Evolutionary conservation across 768 basidiomycete species (phyloP).

Genomic region (Lactifluus pinguis): DNA sequence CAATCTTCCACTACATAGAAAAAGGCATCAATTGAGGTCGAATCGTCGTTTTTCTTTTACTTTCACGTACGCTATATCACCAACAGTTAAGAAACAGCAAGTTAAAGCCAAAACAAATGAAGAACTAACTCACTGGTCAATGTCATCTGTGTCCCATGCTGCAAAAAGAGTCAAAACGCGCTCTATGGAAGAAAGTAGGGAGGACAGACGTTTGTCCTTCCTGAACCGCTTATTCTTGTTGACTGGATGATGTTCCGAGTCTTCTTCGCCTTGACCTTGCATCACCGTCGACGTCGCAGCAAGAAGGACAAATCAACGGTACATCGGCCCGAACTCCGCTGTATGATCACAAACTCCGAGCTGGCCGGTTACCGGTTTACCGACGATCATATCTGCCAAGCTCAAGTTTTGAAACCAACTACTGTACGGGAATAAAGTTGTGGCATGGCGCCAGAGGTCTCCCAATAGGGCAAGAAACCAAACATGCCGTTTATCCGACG

Average conservation of each 20-base stretch:
- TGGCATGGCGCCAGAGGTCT: neutral
- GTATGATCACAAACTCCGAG: neutral
- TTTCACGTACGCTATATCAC: slow-evolving; percentile 26
- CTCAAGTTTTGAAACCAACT: no score
- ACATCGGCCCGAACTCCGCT: neutral
- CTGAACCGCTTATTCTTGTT: slow-evolving; percentile 86
- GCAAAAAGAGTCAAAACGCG: neutral
- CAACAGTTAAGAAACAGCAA: neutral
- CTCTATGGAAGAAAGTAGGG: slow-evolving; percentile 6
- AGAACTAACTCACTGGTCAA: slow-evolving; percentile 75
- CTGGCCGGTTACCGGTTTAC: no score
- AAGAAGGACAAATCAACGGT: neutral
- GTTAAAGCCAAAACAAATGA: neutral
- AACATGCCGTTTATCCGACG: no score
- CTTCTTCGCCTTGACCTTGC: slow-evolving; percentile 5
- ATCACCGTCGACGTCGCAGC: no score
- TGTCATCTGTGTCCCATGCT: slow-evolving; percentile 99
- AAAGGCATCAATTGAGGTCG: neutral
- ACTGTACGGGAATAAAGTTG: no score
- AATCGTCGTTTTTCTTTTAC: neutral
- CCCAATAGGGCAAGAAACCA: no score
- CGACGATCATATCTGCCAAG: no score
- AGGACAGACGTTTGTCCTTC: slow-evolving; percentile 78
- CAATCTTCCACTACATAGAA: slow-evolving; percentile 63
- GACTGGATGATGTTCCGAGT: slow-evolving; percentile 22